Base-by-base conservation (phyloP, 2,329 filamentous ascomycete genomes). In the Claviceps sp. region DNA sequence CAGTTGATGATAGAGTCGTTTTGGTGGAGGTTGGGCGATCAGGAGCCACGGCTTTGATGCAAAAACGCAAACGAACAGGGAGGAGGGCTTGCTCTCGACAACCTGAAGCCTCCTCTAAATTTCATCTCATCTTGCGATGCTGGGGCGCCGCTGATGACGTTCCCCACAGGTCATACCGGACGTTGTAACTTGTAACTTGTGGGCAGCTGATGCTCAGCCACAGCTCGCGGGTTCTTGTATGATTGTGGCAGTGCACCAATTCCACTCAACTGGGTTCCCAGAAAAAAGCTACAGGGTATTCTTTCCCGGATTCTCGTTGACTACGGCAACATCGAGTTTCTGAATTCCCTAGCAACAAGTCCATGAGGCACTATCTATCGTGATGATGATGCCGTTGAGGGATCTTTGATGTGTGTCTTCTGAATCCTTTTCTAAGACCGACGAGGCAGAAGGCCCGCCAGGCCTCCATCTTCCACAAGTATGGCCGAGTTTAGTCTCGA, bases 401-500 rank as follows among this genome's bases (percentile, higher is more conserved):
- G 20, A 47, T 18, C 16, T 34, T 16, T 47, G n/a, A 51, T 41
- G 40, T 18, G 49, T 45, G 8, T 30, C 34, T 47, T 34, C 14
- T 50, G 6, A 24, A 24, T 5, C 1, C 20, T 14, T 11, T 20
- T 47, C 26, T 49, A 47, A 41, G 24, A 30, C 37, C 40, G 38
- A 26, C 34, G 5, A 18, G 48, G 51, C 51, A 18, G 7, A 22
- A 7, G 13, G 22, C 16, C 30, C 14, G 7, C n/a, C 14, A 18
- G 20, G 37, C 20, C 50, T 52, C 48, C 36, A 42, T 18, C 37
- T 14, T 43, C 30, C 14, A 46, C 20, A 18, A 45, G 4, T 38
- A 81, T 81, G 77, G 67, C 74, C 2, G 79, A 83, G 51, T 73
- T 79, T 51, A 75, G 80, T 50, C 62, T 82, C 9, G 70, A 75